A percentile compares a stretch with the other conserved stretches of the same genome.
These are phyloP conservation scores for Biscogniauxia marginata DNA, from an alignment of 2,329 filamentous ascomycete genomes.

Conservation along the genomic window DNA sequence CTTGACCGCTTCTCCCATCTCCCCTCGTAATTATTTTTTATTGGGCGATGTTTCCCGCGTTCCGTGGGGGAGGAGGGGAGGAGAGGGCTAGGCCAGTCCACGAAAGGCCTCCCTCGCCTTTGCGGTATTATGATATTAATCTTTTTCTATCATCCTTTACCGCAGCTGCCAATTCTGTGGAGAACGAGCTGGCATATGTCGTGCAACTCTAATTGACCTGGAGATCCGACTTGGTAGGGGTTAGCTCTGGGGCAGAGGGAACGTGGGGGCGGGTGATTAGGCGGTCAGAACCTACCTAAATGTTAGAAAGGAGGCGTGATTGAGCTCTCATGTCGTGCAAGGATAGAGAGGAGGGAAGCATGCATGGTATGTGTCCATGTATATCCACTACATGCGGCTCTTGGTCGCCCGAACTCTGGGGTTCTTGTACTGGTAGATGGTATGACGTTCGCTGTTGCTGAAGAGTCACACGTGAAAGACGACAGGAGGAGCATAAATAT, in stretches of 20 bases:
- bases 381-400: background rate
- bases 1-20: background rate
- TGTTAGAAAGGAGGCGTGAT: background rate
- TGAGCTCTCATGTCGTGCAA: background rate
- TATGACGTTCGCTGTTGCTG: background rate
- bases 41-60: background rate
- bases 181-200: background rate
- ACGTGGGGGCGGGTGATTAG: background rate
- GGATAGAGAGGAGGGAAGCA: background rate
- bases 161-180: background rate
- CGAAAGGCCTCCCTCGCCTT: background rate
- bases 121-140: background rate
- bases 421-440: background rate
- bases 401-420: background rate
- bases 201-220: background rate
- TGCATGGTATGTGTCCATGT: no score
- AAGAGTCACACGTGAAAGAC: no score
- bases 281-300: background rate
- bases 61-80: background rate
- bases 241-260: background rate
- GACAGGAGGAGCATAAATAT: background rate
- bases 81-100: background rate
- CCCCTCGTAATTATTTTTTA: background rate
- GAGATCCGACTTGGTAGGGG: background rate
- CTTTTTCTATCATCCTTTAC: background rate